Evolutionary conservation across 352 stramenopile genomes (phyloP).

Genomic region (Globisporangium cystogenes): DNA sequence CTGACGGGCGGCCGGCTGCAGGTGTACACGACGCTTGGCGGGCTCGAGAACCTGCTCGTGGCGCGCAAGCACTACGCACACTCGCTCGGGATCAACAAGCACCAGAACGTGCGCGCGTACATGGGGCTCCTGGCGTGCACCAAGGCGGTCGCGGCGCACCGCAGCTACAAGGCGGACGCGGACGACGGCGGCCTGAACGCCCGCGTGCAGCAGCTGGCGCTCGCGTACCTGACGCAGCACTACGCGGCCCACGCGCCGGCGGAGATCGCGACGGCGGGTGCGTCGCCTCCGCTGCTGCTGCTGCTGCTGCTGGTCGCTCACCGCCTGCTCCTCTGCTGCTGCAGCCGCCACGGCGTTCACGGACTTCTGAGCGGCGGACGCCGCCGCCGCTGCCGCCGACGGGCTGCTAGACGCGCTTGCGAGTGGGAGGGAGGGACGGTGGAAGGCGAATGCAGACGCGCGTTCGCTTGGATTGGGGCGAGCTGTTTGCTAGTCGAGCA

Average conservation of each 20-base stretch:
- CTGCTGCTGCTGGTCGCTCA: too few species aligned
- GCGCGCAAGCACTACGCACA: conserved; percentile 70
- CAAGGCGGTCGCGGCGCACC: conserved; percentile 40
- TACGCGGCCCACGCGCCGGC: conserved; percentile 30
- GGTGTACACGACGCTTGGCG: conserved; percentile 63
- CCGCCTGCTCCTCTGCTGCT: too few species aligned
- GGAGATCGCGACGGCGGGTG: conserved; percentile 42
- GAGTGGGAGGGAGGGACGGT: too few species aligned
- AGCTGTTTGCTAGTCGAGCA: conserved; percentile 49
- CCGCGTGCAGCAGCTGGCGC: conserved; percentile 45
- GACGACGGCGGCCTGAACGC: conserved; percentile 55
- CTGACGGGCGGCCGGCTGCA: conserved; percentile 4
- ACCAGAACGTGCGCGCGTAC: conserved; percentile 45
- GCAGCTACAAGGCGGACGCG: conserved; percentile 32
- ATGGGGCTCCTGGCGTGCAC: conserved; percentile 49
- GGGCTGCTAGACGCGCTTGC: too few species aligned
- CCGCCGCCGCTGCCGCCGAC: not conserved
- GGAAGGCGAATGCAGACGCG: not conserved
- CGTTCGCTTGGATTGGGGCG: too few species aligned
- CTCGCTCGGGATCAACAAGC: conserved; percentile 62
- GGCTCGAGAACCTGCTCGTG: conserved; percentile 47
- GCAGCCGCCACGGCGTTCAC: conserved; percentile 26
- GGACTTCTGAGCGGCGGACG: conserved; percentile 13
- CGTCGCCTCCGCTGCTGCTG: not conserved
- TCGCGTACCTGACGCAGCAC: conserved; percentile 31